Percentiles rank a stretch among this genome's conserved stretches.
Evolutionary conservation across 2,329 filamentous ascomycete species (phyloP).

Genomic region (Sporothrix phasma): DNA sequence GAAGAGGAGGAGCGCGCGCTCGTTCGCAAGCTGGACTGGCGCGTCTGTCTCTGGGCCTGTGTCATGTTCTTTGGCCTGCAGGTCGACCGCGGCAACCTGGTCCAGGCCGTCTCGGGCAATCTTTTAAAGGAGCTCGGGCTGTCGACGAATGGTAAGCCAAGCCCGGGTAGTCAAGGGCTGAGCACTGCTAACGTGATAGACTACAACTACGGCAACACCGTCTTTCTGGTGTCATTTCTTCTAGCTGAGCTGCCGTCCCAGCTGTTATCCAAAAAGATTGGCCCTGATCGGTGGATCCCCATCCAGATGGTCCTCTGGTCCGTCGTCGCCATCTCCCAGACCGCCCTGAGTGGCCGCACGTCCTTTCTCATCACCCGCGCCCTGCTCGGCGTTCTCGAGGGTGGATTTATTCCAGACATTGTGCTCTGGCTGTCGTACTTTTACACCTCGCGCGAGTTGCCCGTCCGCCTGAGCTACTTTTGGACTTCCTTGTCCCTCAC

Average conservation of each 20-base stretch:
- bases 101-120: slow-evolving; percentile 50
- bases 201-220: slow-evolving; percentile 45
- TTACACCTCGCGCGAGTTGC: slow-evolving; percentile 26
- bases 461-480: slow-evolving; percentile 27
- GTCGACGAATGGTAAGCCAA: slow-evolving; percentile 33
- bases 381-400: slow-evolving; percentile 26
- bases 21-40: slow-evolving; percentile 37
- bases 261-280: slow-evolving; percentile 44
- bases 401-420: slow-evolving; percentile 29
- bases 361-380: slow-evolving; percentile 26
- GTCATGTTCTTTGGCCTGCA: slow-evolving; percentile 54
- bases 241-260: slow-evolving; percentile 52
- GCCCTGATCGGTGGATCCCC: slow-evolving; percentile 29
- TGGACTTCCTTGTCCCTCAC: slow-evolving; percentile 25
- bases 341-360: slow-evolving; percentile 22
- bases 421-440: slow-evolving; percentile 29
- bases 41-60: slow-evolving; percentile 36
- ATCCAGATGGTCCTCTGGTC: slow-evolving; percentile 29
- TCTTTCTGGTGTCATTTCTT: slow-evolving; percentile 45
- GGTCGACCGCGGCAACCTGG: slow-evolving; percentile 49
- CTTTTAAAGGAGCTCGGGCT: slow-evolving; percentile 44
- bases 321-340: slow-evolving; percentile 26
- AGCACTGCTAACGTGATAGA: slow-evolving; percentile 22
- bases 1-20: slow-evolving; percentile 42
- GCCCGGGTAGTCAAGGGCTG: no score